Evolutionary conservation across 805 yeast genomes (phyloP).

Genomic region (Yamadazyma akitaensis): DNA sequence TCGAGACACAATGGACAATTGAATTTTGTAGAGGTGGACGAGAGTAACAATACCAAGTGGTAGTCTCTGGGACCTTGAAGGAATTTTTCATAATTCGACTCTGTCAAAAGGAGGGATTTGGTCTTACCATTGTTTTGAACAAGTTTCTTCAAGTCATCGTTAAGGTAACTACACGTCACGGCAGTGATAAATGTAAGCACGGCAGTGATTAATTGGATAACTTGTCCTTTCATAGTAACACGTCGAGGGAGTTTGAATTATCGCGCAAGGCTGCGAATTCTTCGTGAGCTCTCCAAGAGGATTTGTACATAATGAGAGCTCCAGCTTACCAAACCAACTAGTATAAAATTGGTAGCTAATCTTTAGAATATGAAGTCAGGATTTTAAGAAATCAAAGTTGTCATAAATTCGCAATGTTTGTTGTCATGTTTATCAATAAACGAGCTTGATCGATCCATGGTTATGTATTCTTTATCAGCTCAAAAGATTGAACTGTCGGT

Average conservation of each 20-base stretch:
- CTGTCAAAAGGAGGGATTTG: slow-evolving; percentile 43
- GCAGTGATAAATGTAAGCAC: slow-evolving; percentile 1
- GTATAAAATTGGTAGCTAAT: no score
- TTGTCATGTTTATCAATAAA: no score
- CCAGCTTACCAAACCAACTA: no score
- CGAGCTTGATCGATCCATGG: no score
- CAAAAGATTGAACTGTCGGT: neutral
- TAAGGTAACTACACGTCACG: slow-evolving; percentile 17
- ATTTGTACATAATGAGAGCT: no score
- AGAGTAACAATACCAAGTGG: slow-evolving; percentile 61
- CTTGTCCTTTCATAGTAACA: slow-evolving; percentile 4
- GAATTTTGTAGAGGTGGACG: slow-evolving; percentile 70
- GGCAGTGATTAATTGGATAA: slow-evolving; percentile 5
- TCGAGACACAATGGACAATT: slow-evolving; percentile 75
- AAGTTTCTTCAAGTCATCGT: slow-evolving; percentile 20
- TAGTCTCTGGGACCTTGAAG: slow-evolving; percentile 67
- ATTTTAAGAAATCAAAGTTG: neutral
- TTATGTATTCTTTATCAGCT: neutral
- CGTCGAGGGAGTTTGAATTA: slow-evolving; percentile 3
- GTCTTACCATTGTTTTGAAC: slow-evolving; percentile 16
- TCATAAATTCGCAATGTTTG: neutral
- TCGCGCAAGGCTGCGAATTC: neutral
- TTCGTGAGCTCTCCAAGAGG: no score
- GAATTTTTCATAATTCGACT: slow-evolving; percentile 53
- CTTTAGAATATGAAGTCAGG: neutral